A percentile compares a stretch with the other conserved stretches of the same genome.
phyloP scores from a whole-genome alignment of 345 rosid species.

The Toxicodendron radicans region DNA sequence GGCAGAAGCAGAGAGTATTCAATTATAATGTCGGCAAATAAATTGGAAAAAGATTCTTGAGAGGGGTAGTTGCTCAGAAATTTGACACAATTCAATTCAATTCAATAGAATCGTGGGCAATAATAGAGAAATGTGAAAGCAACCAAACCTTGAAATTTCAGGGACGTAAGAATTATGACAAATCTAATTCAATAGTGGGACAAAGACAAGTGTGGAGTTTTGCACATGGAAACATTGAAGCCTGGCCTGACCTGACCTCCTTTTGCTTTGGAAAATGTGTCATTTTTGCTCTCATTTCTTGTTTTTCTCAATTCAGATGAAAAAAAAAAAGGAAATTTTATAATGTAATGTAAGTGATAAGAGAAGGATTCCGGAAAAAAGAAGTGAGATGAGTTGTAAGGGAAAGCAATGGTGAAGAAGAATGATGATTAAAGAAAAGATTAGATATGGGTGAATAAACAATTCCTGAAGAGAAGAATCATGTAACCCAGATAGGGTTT shows the following conservation, averaged over 20 bases:
- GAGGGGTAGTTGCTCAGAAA: neutral
- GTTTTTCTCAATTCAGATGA: too few species aligned
- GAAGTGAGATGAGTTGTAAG: neutral
- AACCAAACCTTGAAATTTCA: neutral
- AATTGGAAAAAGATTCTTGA: neutral
- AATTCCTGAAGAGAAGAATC: too few species aligned
- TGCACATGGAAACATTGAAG: constrained; percentile 11
- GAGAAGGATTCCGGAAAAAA: neutral
- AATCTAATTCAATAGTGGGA: neutral
- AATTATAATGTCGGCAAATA: neutral
- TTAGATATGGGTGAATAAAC: neutral
- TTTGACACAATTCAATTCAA: neutral
- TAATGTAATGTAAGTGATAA: too few species aligned
- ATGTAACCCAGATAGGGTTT: too few species aligned
- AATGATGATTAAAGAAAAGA: constrained; percentile 4
- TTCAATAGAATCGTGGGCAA: too few species aligned
- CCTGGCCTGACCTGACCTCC: too few species aligned
- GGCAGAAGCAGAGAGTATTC: neutral
- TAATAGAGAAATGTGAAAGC: constrained; percentile 5
- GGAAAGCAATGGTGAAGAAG: neutral
- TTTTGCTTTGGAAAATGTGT: constrained; percentile 10
- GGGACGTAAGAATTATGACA: neutral
- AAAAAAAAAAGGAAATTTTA: too few species aligned
- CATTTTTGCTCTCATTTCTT: neutral
- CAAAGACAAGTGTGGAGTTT: neutral